Evolutionary conservation across 208 protist genomes (phyloP).

Genomic region (Herpetomonas samuelpessoai): DNA sequence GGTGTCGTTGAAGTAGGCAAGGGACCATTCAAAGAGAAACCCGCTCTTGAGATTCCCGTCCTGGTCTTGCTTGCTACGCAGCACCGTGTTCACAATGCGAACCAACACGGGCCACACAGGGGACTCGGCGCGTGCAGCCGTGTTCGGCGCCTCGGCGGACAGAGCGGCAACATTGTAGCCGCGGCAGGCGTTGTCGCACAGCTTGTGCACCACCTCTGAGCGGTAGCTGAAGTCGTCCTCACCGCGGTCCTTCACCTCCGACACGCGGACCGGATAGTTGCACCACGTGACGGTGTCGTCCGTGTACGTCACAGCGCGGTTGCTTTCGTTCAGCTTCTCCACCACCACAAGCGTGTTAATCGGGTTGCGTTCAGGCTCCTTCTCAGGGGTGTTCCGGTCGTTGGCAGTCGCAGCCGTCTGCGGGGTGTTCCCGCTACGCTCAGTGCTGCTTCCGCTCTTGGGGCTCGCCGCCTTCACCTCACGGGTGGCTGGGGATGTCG

Average conservation of each 20-base stretch:
- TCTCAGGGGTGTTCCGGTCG: not conserved
- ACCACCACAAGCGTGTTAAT: constrained; percentile 64
- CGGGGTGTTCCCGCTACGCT: not conserved
- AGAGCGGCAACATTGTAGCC: constrained; percentile 71
- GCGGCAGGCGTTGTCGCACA: constrained; percentile 46
- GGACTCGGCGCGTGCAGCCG: constrained; percentile 45
- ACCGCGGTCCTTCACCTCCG: constrained; percentile 47
- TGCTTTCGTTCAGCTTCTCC: constrained; percentile 38
- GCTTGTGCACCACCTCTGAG: constrained; percentile 48
- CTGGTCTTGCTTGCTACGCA: constrained; percentile 29
- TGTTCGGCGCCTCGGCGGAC: constrained; percentile 59
- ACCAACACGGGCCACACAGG: constrained; percentile 68
- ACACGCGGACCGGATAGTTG: constrained; percentile 28
- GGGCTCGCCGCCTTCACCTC: not conserved
- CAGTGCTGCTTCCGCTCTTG: not conserved
- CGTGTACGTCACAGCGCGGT: constrained; percentile 25
- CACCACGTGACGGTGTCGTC: constrained; percentile 37
- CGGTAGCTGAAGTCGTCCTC: constrained; percentile 56
- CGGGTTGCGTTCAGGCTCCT: constrained; percentile 2
- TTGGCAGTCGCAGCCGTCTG: constrained; percentile 7
- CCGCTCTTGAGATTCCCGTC: constrained; percentile 24
- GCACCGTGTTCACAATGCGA: constrained; percentile 52
- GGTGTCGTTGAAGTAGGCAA: constrained; percentile 70
- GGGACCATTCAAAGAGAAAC: constrained; percentile 50
- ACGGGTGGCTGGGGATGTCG: not conserved